Evolutionary conservation across 305 asterid species (phyloP), one percentile per base, ranked within the genome.

Genomic region (Rubia peregrina): DNA sequence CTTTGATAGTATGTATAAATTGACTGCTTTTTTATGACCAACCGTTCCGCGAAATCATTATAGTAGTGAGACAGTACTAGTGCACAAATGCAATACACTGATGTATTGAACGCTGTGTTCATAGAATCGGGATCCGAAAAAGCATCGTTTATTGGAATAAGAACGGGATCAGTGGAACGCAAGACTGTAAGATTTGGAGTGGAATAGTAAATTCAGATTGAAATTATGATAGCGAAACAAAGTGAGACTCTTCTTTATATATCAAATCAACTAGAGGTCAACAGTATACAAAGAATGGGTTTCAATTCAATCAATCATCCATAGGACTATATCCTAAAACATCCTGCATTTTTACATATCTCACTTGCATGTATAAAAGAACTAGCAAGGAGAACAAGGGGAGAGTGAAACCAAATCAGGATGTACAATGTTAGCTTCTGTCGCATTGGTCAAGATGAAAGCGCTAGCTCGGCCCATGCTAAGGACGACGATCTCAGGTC

Each of bases 401-500:
- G 33, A 62, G 49, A 61, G 43, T 9, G 42, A 61, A 61, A 14
- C 10, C 67, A 21, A 61, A 61, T 33, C 67, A 71, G 36, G 73
- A 80, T 81, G 73, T 85, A 78, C 83, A 78, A 70, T 51, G 90
- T 86, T 75, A 79, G 85, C 63, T 67, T 72, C 63, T 57, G 16
- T 55, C 40, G 68, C 49, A 16, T 65, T 43, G 59, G 72, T 81
- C 77, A 90, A 5, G 89, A 82, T 9, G 92, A 85, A 57, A 93
- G 96, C 0, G 89, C 89, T 36, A 93, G 95, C 79, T 93, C 97
- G 2, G 99, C 95, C 97, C 97, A 90, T 9, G 97, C 99, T 75
- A 94, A 77, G 46, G 96, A 88, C 4, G 99, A 87, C 0, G 90
- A 88, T 74, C 80, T 80, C 69, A 91, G 81, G 81, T 91, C 96